Evolutionary conservation across 495 filamentous ascomycete species (phyloP), one percentile per base, ranked within the genome.

Genomic region (Usnea hakonensis): DNA sequence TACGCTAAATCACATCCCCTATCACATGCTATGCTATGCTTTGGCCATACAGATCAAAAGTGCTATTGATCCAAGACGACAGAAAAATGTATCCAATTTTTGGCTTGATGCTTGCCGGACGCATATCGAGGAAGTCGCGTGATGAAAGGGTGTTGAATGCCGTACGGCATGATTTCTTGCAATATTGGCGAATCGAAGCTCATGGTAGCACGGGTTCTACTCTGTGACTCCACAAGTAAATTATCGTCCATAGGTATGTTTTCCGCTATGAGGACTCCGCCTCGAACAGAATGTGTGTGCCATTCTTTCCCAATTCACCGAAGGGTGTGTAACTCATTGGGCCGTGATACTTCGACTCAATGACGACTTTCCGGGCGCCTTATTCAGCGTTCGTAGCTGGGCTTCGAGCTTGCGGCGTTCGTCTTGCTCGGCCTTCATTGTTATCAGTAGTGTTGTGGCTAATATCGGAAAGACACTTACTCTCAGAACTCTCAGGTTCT

Each of bases 401-500:
- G 76, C 78, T 73, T 90, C 87, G 26, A 90, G 73, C 69, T 79
- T 78, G 17, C 85, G 80, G 36, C 87, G 80, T 69, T 89, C 86
- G 72, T 87, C 86, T 78, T 90, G 86, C 72, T 90, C 87, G 57
- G 79, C 79, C 87, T 90, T 63, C 59, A 56, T 3, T 32, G 52
- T 11, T 26, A 13, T 57, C 48, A 38, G 19, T 30, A 65, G 57
- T 53, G 36, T 3, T 33, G 46, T 9, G 41, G 56, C 55, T 33
- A 28, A 60, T 43, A 33, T 44, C 13, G 13, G 5, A 32, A 44
- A 36, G 32, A 53, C 32, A 79, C 83, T 71, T 69, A 91, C 89
- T 78, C 81, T 86, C 41, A 91, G 70, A 56, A 80, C 77, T 76
- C 81, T 89, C 71, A 84, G 76, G 63, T 85, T 85, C 67, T 93